These are phyloP conservation scores for Penicillium aurantiogriseum DNA, from an alignment of 2,329 filamentous ascomycete species.

Conservation along the genomic window DNA sequence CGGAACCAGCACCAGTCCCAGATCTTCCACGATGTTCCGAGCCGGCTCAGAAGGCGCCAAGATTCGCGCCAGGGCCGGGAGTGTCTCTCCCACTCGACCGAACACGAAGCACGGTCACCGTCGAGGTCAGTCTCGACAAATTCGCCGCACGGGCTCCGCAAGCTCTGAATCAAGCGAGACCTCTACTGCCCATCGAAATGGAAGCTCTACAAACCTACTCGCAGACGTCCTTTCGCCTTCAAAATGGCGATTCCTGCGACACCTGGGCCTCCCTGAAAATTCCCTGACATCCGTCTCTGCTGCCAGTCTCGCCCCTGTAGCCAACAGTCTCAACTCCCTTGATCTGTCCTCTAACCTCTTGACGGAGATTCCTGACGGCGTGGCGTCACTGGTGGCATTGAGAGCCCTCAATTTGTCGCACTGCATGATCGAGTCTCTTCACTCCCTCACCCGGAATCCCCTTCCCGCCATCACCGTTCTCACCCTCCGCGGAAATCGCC, in stretches of 20 bases:
- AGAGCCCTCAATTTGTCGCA: slow-evolving; percentile 90
- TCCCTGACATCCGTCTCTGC: slow-evolving; percentile 76
- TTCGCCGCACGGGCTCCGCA: slow-evolving; percentile 82
- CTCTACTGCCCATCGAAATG: slow-evolving; percentile 52
- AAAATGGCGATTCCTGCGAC: slow-evolving; percentile 93
- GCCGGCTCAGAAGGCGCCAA: slow-evolving; percentile 56
- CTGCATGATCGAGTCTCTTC: slow-evolving; percentile 95
- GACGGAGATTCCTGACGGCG: slow-evolving; percentile 86
- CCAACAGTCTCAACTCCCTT: slow-evolving; percentile 84
- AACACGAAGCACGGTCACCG: slow-evolving; percentile 67
- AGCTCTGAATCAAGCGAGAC: slow-evolving; percentile 80
- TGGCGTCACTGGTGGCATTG: slow-evolving; percentile 81
- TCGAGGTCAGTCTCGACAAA: slow-evolving; percentile 67
- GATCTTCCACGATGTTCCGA: slow-evolving; percentile 49
- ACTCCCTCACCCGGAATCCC: slow-evolving; percentile 77
- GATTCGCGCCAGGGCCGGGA: slow-evolving; percentile 56
- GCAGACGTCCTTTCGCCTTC: slow-evolving; percentile 71
- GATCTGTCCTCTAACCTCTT: slow-evolving; percentile 93
- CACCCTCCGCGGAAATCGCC: slow-evolving; percentile 84
- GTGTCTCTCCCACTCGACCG: slow-evolving; percentile 78
- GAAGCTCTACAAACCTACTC: slow-evolving; percentile 76
- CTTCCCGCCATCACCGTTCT: slow-evolving; percentile 90
- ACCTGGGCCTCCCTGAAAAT: slow-evolving; percentile 90
- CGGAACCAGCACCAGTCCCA: slow-evolving; percentile 51
- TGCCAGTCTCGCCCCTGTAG: slow-evolving; percentile 73